phyloP scores from a whole-genome alignment of 2,329 filamentous ascomycete genomes.

The Boeremia exigua region DNA sequence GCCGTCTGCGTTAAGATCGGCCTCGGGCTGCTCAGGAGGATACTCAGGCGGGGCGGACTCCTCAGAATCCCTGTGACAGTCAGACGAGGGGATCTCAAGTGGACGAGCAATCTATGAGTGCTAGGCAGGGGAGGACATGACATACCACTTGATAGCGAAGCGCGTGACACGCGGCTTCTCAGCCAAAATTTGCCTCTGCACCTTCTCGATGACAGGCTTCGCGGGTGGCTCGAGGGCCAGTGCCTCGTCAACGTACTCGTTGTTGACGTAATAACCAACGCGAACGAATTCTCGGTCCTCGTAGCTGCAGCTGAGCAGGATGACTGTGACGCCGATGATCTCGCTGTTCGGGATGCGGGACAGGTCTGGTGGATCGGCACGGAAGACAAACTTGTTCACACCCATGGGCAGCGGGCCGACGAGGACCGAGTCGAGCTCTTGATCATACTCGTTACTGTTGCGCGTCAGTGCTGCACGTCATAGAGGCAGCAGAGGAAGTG shows the following conservation, averaged over 20 bases:
- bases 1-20: slow-evolving; percentile 82
- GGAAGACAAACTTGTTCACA: slow-evolving; percentile 98
- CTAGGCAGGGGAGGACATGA: background rate
- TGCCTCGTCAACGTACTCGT: slow-evolving; percentile 94
- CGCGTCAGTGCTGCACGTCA: slow-evolving; percentile 17
- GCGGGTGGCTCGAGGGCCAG: slow-evolving; percentile 86
- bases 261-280: slow-evolving; percentile 99
- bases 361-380: slow-evolving; percentile 90
- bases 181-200: slow-evolving; percentile 88
- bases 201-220: slow-evolving; percentile 91
- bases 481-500: slow-evolving; percentile 27
- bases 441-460: slow-evolving; percentile 87
- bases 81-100: slow-evolving; percentile 14
- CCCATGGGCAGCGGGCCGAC: slow-evolving; percentile 97
- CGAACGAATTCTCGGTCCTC: slow-evolving; percentile 96
- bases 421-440: slow-evolving; percentile 95
- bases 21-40: slow-evolving; percentile 96
- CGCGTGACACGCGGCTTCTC: slow-evolving; percentile 97
- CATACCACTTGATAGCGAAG: slow-evolving; percentile 98
- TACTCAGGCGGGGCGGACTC: slow-evolving; percentile 94
- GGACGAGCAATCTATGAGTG: background rate
- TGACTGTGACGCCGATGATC: slow-evolving; percentile 95
- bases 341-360: slow-evolving; percentile 91
- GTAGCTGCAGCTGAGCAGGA: slow-evolving; percentile 95
- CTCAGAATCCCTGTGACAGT: slow-evolving; percentile 83